Base-by-base conservation (phyloP, 225 moss, liverwort and hornwort genomes). In the Bryum argenteum region DNA sequence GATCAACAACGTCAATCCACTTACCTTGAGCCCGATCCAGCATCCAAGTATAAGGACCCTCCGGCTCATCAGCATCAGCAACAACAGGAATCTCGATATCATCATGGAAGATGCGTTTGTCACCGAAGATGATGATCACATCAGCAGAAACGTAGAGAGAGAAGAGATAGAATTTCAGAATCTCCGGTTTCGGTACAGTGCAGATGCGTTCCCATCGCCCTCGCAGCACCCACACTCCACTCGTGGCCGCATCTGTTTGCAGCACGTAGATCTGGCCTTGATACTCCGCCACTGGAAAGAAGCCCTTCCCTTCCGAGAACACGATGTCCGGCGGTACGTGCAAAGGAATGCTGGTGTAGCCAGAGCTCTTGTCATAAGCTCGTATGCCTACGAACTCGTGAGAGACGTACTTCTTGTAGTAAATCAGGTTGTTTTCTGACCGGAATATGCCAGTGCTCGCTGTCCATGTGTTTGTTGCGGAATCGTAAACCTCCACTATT, bases 161-260 rank as follows among this genome's bases (percentile, higher is more conserved):
- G 3, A 80, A 67, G 11, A 74, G 10, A 39, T 66, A 83, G 13
- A 65, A 20, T 42, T 58, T 67, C 37, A 80, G 50, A 43, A 59
- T 5, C 65, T 80, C 56, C 3, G 73, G 64, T 62, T 67, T 16
- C 1, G 77, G 77, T 5, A 74, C 56, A 44, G 56, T 69, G 71
- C 66, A 80, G 33, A 83, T 55, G 62, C 61, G 77, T 48, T 74
- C 66, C 80, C 79, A 80, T 65, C 11, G 69, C 58, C 67, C 62
- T 62, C 24, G 58, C 14, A 80, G 61, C 54, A 74, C 77, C 80
- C 77, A 80, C 15, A 80, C 53, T 17, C 77, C 80, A 44, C 53
- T 58, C 1, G 8, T 50, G 19, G 20, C 61, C 18, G 15, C 60
- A 3, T 80, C 62, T 0, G 66, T 77, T 4, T 45, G 69, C 57